Conservation (phyloP, 805 yeast species). For the Yarrowia sp. region DNA sequence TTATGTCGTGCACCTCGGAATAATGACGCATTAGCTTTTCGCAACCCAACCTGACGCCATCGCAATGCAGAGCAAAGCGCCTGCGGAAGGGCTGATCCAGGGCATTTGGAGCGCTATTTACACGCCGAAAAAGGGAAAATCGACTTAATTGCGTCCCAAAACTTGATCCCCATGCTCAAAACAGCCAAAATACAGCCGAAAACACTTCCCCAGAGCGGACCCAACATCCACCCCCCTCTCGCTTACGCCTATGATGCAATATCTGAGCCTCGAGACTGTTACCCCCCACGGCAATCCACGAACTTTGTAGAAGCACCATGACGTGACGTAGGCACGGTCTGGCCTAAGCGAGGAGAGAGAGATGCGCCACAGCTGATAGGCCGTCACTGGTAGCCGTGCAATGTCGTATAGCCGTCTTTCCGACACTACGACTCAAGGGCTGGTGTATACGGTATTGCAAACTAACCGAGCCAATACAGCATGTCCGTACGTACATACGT, state of each 20-base stretch:
- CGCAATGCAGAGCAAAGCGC: not conserved
- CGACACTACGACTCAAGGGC: too few relatives aligned
- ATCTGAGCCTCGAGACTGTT: not conserved
- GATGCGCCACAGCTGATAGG: conserved; percentile 2
- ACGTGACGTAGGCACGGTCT: not conserved
- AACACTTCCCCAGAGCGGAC: too few relatives aligned
- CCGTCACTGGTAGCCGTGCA: not conserved
- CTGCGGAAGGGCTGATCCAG: too few relatives aligned
- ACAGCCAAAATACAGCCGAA: too few relatives aligned
- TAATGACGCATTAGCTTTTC: conserved; percentile 15
- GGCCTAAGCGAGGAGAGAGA: not conserved
- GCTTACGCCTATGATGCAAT: not conserved
- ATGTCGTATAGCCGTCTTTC: too few relatives aligned
- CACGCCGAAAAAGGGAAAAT: too few relatives aligned
- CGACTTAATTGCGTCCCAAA: not conserved
- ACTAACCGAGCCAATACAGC: too few relatives aligned
- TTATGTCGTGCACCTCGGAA: not conserved
- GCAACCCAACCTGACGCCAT: conserved; percentile 8
- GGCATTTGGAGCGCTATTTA: too few relatives aligned
- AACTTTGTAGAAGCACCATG: conserved; percentile 5
- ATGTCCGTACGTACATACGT: not conserved
- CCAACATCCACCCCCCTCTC: not conserved
- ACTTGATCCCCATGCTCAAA: too few relatives aligned
- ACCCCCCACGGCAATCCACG: conserved; percentile 13
- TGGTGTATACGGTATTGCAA: too few relatives aligned